Evolutionary conservation across 2,329 filamentous ascomycete genomes (phyloP).

Genomic region (Phaeophleospora eucalypticola): DNA sequence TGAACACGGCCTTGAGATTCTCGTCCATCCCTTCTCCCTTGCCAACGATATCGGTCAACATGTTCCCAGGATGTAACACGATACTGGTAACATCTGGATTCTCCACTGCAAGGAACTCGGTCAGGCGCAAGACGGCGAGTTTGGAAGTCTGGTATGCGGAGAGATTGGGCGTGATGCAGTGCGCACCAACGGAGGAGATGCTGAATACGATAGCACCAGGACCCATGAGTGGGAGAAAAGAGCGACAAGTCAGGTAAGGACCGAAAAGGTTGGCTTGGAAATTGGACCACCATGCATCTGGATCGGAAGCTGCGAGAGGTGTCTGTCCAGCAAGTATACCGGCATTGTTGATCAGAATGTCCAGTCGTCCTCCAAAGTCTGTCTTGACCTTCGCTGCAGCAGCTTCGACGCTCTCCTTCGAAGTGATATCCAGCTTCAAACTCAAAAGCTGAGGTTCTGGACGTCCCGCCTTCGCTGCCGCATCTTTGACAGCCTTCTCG

Average conservation of each 20-base stretch:
- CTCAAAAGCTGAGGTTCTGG: conserved; percentile 39
- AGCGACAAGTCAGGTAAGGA: conserved; percentile 25
- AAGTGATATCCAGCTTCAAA: conserved; percentile 42
- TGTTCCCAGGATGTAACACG: conserved; percentile 46
- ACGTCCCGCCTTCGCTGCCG: conserved; percentile 35
- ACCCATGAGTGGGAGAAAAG: conserved; percentile 45
- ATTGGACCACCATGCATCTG: conserved; percentile 43
- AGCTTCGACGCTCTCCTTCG: conserved; percentile 32
- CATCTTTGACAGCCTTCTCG: conserved; percentile 32
- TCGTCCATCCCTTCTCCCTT: conserved; percentile 33
- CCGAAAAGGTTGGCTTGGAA: conserved; percentile 46
- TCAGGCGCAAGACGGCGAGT: conserved; percentile 43
- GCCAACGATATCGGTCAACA: conserved; percentile 42
- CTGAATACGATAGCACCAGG: conserved; percentile 37
- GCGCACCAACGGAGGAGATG: conserved; percentile 39
- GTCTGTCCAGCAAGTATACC: conserved; percentile 29
- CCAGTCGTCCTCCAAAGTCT: conserved; percentile 33
- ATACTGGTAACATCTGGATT: conserved; percentile 42
- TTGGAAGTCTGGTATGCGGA: conserved; percentile 48
- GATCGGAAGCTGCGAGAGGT: conserved; percentile 19
- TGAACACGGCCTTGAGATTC: conserved; percentile 16
- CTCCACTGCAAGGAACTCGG: conserved; percentile 44
- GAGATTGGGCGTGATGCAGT: conserved; percentile 30
- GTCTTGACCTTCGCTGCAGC: conserved; percentile 32
- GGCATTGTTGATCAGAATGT: conserved; percentile 49